phyloP scores from a whole-genome alignment of 192 early-diverging fungal species.

The Coemansia sp. region DNA sequence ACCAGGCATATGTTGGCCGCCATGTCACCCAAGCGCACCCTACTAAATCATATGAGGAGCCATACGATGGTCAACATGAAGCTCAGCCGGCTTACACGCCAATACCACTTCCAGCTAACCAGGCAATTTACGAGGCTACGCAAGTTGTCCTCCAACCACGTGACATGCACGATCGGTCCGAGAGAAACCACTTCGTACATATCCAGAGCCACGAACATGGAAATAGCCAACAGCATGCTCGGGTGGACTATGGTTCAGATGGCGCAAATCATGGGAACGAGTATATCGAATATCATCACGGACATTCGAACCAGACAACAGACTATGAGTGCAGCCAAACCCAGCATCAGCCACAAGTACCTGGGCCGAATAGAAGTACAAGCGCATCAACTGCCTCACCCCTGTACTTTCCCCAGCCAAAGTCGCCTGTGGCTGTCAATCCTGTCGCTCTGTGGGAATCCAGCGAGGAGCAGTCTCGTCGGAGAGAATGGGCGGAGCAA shows the following conservation, averaged over 20 bases:
- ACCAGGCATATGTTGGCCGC: conserved; percentile 55
- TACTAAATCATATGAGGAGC: not conserved
- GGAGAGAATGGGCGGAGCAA: conserved; percentile 49
- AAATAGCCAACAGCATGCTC: conserved; percentile 1
- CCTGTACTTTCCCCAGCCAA: conserved; percentile 48
- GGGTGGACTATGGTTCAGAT: not conserved
- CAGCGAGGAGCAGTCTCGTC: conserved; percentile 42
- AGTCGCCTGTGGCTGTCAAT: conserved; percentile 50
- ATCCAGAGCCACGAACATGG: not conserved
- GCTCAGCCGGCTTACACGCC: conserved; percentile 19
- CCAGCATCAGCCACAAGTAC: conserved; percentile 9
- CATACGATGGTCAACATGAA: conserved; percentile 3
- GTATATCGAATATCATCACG: not conserved
- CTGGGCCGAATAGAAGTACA: conserved; percentile 10
- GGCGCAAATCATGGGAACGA: not conserved
- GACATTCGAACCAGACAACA: not conserved
- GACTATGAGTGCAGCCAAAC: not conserved
- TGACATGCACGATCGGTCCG: not conserved
- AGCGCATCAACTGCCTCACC: conserved; percentile 36
- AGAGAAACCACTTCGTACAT: not conserved
- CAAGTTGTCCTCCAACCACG: conserved; percentile 48
- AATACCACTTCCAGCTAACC: conserved; percentile 28
- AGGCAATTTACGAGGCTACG: conserved; percentile 46
- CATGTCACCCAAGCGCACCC: conserved; percentile 34
- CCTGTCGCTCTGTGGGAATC: conserved; percentile 57